Evolutionary conservation across 805 yeast genomes (phyloP), one percentile per base, ranked within the genome.

Genomic region (Candida endomychidarum): DNA sequence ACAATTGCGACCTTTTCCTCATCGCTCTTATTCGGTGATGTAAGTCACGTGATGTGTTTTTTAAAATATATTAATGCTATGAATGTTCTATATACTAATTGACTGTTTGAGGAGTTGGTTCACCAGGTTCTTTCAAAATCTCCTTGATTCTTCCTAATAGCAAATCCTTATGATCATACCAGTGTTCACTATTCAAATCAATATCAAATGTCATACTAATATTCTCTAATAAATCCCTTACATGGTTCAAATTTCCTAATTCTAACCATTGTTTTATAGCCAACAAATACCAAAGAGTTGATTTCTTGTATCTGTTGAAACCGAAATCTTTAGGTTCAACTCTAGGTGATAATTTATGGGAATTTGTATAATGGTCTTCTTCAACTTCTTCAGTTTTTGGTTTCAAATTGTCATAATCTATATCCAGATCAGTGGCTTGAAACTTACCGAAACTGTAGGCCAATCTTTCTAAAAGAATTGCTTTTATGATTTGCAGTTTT

Each of bases 251-350:
- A 37, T 62, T 57, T 15, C 60, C 54, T 14, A 67, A 47, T 11
- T 46, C 43, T 10, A 58, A 41, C 84, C 96, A 80, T 54, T 84
- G 86, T 41, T 76, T 76, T 5, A 88, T 83, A 0, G 96, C 81
- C 19, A 89, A 56, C 19, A 89, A 56, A 48, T 75, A 73, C 87
- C 96, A 89, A 20, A 90, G 69, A 0, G 86, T 78, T 1, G 89
- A 78, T 55, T 88, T 88, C 40, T 97, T 72, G 37, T 61, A 61
- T 42, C 95, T 67, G 2, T 84, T 77, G 15, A 78, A 57, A 0
- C 91, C 72, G 17, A 49, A 81, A 25, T 74, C 56, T 0, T 70
- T 64, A 4, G 67, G 62, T 37, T 70, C 54, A 23, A 67, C 60
- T 4, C 54, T 51, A 3, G 65, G 63, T 4, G 41, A 19, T 12